phyloP scores from a whole-genome alignment of 192 early-diverging fungal genomes.

The Neocallimastix lanati region DNA sequence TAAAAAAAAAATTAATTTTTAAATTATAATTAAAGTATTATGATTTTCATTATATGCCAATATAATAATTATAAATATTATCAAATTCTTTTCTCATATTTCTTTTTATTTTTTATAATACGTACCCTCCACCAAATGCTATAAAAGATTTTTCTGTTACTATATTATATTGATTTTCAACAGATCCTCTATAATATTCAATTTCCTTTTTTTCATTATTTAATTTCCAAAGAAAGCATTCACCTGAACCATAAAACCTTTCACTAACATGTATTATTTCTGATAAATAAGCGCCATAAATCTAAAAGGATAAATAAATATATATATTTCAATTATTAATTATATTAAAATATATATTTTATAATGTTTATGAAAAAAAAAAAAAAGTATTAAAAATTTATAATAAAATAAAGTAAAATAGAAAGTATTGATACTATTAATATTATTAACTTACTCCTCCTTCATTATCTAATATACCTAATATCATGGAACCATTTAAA shows the following conservation, averaged over 20 bases:
- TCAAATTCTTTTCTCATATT: too few species aligned
- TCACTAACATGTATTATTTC: not conserved
- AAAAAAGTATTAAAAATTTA: too few species aligned
- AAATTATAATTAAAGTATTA: too few species aligned
- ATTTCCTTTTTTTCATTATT: not conserved
- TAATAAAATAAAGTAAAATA: too few species aligned
- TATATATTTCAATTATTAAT: not conserved
- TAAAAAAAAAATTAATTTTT: too few species aligned
- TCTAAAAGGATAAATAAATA: not conserved
- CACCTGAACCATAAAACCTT: not conserved
- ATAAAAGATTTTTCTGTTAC: not conserved
- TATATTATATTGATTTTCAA: not conserved
- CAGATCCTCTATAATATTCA: not conserved
- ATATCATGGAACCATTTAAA: not conserved
- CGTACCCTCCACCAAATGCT: not conserved
- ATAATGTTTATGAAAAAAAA: too few species aligned
- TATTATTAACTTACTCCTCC: not conserved
- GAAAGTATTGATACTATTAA: not conserved
- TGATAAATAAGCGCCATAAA: not conserved
- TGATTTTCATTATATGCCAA: too few species aligned
- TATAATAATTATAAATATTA: too few species aligned
- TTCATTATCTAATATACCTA: not conserved
- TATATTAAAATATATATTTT: not conserved
- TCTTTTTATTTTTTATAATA: too few species aligned
- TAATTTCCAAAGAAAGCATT: not conserved